A percentile compares a stretch with the other conserved stretches of the same genome.
Conservation (phyloP, 1,284 basidiomycete genomes). For the Bondarzewia mesenterica region DNA sequence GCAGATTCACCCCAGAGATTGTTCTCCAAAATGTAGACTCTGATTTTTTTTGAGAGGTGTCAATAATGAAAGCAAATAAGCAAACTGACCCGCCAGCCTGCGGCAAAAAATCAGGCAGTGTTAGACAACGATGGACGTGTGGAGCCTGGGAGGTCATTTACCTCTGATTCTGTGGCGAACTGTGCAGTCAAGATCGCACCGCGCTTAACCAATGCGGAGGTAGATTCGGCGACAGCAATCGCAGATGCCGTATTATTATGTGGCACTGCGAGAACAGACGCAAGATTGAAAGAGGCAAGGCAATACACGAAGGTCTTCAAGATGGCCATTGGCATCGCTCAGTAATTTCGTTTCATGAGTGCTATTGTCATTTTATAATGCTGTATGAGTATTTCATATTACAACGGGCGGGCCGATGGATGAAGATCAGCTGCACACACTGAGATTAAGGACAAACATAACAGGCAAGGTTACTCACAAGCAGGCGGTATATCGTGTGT, state of each 20-base stretch:
- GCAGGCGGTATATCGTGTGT: no score
- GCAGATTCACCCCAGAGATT: background rate
- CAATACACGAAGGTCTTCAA: background rate
- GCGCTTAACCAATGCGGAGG: background rate
- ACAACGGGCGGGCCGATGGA: no score
- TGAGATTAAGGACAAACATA: no score
- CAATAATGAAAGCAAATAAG: no score
- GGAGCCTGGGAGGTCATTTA: no score
- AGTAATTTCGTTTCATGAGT: no score
- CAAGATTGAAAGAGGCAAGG: background rate
- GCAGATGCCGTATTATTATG: background rate
- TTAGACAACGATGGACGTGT: background rate
- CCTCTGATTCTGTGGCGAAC: conserved; percentile 1
- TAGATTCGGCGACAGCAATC: no score
- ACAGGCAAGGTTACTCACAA: no score
- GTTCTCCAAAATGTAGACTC: background rate
- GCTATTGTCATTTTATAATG: no score
- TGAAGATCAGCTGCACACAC: no score
- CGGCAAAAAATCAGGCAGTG: background rate
- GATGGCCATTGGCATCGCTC: background rate
- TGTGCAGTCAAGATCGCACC: background rate
- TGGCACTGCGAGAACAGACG: background rate
- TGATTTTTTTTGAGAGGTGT: background rate
- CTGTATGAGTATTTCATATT: no score
- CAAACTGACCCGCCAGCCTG: background rate